phyloP scores from a whole-genome alignment of 2,329 filamentous ascomycete species.

The Neurospora crassa region DNA sequence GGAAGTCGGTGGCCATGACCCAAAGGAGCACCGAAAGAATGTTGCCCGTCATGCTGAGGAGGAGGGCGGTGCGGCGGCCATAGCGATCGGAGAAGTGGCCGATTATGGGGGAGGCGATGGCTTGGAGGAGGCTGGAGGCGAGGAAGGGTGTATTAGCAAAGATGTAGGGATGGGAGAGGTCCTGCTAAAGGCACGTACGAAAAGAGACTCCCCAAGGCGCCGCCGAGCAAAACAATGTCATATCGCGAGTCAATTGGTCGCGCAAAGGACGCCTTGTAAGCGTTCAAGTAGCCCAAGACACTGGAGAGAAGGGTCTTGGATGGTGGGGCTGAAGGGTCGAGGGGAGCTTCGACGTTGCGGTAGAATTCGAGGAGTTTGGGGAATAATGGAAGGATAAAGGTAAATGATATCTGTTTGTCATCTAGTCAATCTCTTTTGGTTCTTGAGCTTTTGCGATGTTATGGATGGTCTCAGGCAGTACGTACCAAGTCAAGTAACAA shows the following conservation, averaged over 20 bases:
- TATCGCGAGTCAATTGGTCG: constrained; percentile 92
- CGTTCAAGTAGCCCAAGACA: constrained; percentile 75
- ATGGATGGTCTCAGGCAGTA: constrained; percentile 4
- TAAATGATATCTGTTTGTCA: constrained; percentile 77
- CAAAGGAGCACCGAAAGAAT: constrained; percentile 88
- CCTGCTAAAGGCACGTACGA: no score
- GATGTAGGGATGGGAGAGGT: no score
- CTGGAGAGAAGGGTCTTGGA: constrained; percentile 63
- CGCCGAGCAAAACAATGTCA: constrained; percentile 91
- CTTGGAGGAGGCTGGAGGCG: constrained; percentile 82
- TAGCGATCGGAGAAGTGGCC: constrained; percentile 80
- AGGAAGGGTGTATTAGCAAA: no score
- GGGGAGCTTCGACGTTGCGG: constrained; percentile 64
- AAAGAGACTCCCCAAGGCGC: constrained; percentile 88
- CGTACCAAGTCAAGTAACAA: constrained; percentile 80
- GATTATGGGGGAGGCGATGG: constrained; percentile 84
- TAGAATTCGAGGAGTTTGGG: constrained; percentile 95
- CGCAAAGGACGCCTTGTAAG: constrained; percentile 89
- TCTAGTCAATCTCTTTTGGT: constrained; percentile 3
- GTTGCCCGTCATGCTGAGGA: constrained; percentile 89
- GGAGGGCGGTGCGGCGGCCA: constrained; percentile 76
- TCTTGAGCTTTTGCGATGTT: not conserved
- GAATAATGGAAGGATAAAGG: constrained; percentile 94
- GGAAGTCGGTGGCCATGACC: constrained; percentile 88
- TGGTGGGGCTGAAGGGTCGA: constrained; percentile 31